Percentiles rank a stretch among this genome's conserved stretches.
phyloP scores from a whole-genome alignment of 306 rosid species.

The Cucurbita pepo region DNA sequence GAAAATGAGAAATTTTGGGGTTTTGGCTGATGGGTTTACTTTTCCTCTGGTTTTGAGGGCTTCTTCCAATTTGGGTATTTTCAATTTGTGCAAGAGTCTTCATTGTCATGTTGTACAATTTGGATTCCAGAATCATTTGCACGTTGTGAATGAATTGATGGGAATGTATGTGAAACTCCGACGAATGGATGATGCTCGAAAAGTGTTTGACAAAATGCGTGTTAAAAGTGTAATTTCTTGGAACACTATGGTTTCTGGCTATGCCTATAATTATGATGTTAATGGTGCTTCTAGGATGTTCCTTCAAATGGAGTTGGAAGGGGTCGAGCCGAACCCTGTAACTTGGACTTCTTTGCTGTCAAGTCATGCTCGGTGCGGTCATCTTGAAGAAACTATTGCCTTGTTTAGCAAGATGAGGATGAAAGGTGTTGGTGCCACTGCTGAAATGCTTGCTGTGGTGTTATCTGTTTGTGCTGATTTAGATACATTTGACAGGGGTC shows the following conservation, averaged over 20 bases:
- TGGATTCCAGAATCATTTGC: conserved; percentile 55
- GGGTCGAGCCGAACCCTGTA: conserved; percentile 46
- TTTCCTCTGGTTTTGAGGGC: conserved; percentile 50
- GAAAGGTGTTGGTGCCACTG: conserved; percentile 34
- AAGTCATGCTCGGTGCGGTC: conserved; percentile 59
- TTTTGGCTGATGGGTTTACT: conserved; percentile 64
- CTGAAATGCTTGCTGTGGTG: conserved; percentile 60
- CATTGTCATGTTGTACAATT: conserved; percentile 41
- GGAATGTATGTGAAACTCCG: conserved; percentile 57
- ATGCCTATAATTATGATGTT: conserved; percentile 46
- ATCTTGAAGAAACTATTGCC: conserved; percentile 28
- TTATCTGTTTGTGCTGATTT: conserved; percentile 60
- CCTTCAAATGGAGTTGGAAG: conserved; percentile 44
- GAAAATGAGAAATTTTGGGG: conserved; percentile 47
- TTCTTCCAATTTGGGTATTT: conserved; percentile 17
- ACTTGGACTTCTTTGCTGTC: conserved; percentile 79
- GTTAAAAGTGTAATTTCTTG: conserved; percentile 49
- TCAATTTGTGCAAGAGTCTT: conserved; percentile 23
- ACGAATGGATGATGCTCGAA: conserved; percentile 33
- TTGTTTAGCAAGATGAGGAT: conserved; percentile 41
- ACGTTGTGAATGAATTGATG: conserved; percentile 45
- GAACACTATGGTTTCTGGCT: conserved; percentile 56
- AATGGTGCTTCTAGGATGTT: conserved; percentile 45
- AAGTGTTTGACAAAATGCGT: conserved; percentile 44
- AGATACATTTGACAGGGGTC: conserved; percentile 30